Evolutionary conservation across 768 basidiomycete genomes (phyloP), one percentile per base, ranked within the genome.

Genomic region (Cubamyces lactineus): DNA sequence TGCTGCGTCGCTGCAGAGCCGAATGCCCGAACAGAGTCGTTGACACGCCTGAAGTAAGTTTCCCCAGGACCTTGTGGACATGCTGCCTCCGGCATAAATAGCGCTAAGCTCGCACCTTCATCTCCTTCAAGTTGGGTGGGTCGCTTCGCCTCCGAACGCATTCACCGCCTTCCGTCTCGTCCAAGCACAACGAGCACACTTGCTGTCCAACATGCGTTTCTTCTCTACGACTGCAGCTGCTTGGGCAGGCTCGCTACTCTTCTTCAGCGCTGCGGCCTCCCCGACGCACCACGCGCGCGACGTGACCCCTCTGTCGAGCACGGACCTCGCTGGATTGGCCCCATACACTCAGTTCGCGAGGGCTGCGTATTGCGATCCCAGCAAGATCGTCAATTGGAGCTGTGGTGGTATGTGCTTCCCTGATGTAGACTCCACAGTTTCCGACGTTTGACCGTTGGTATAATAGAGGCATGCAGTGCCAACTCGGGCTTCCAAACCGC

Each of bases 321-420:
- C 68, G 0, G 71, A 78, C 52, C 68, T 83, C 45, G 56, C 75
- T 12, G 71, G 61, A n/a, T 75, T 82, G 26, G 72, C 75, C 0
- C 82, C 83, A 9, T 85, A 76, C 54, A 77, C 81, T 0, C 75
- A 82, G 68, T 82, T 86, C 68, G 82, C 85, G 23, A 75, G 82
- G 28, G 85, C 84, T 1, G 80, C 84, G 16, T 86, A 86, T 68
- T 86, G 85, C 63, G 42, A 74, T 4, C 72, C 79, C 1, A 69
- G 63, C 61, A 73, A 68, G 47, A 61, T 81, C 17, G 66, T 68
- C 17, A 73, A 64, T 28, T 84, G 82, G 81, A 51, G 67, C 1
- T 87, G 81, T 65, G 80, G 84, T 59, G 53, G 39, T 59, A 21
- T 5, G 56, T 28, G 34, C 28, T 34, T 23, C 21, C 41, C 17